Evolutionary conservation across 208 protist species (phyloP), one percentile per base, ranked within the genome.

Genomic region (Sergeia podlipaevii): DNA sequence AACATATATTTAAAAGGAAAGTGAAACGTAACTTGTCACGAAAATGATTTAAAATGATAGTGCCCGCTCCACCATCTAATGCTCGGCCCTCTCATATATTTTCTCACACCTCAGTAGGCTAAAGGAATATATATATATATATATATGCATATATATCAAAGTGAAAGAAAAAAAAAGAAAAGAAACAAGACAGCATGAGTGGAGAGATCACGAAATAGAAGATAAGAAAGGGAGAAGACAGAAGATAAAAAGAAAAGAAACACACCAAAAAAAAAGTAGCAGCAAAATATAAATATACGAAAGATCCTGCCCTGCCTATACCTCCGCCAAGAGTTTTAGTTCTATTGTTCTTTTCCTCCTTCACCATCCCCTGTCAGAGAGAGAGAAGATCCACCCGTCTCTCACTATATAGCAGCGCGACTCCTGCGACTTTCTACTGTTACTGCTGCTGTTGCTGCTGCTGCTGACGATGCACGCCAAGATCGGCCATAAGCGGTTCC

Each of bases 361-460:
- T n/a, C n/a, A 50, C 24, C 30, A 33, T n/a, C n/a, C n/a, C n/a
- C n/a, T n/a, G n/a, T n/a, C n/a, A n/a, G n/a, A n/a, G n/a, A n/a
- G n/a, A n/a, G n/a, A n/a, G n/a, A n/a, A n/a, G n/a, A n/a, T n/a
- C n/a, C n/a, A n/a, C n/a, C n/a, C n/a, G n/a, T n/a, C n/a, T n/a
- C n/a, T n/a, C n/a, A n/a, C n/a, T n/a, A n/a, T n/a, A n/a, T n/a
- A n/a, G n/a, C n/a, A n/a, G n/a, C n/a, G n/a, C n/a, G n/a, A n/a
- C n/a, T n/a, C 28, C 28, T 51, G 57, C 26, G 18, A 50, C 32
- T 49, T 51, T 15, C 26, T 26, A 49, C 15, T 32, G 45, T 29
- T 54, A 39, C 55, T 70, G 39, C 45, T 73, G 56, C 29, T 74
- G 60, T 58, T 72, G 49, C 42, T 67, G 66, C 50, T 56, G 18